These are phyloP conservation scores for Oryza meyeriana DNA, from an alignment of 176 grass and related monocot species.

Conservation along the genomic window DNA sequence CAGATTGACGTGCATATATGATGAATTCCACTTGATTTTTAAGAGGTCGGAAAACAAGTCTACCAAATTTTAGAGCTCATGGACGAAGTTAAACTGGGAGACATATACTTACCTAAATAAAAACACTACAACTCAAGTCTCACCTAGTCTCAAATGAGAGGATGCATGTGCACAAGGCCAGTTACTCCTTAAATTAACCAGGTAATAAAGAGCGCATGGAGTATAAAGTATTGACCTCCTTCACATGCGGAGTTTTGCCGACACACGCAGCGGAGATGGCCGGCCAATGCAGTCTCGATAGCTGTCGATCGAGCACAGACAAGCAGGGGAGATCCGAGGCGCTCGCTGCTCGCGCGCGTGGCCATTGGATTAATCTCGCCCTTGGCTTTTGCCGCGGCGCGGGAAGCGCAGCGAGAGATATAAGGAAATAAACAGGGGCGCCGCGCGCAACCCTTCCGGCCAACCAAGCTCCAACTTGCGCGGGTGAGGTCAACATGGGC, in stretches of 20 bases:
- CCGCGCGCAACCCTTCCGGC: slow-evolving; percentile 26
- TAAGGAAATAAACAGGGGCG: background rate
- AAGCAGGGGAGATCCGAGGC: slow-evolving; percentile 42
- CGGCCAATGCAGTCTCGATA: background rate
- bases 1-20: too few species aligned
- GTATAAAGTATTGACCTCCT: background rate
- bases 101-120: too few species aligned
- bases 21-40: too few species aligned
- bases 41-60: too few species aligned
- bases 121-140: too few species aligned
- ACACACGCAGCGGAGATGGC: slow-evolving; percentile 16
- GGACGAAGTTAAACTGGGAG: too few species aligned
- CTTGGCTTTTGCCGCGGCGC: slow-evolving; percentile 24
- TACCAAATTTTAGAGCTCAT: too few species aligned
- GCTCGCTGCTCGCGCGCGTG: background rate
- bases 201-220: background rate
- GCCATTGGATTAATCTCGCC: slow-evolving; percentile 5
- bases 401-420: background rate
- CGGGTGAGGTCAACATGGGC: slow-evolving; percentile 26
- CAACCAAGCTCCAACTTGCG: slow-evolving; percentile 1
- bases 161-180: background rate
- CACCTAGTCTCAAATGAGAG: too few species aligned
- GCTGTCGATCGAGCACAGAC: slow-evolving; percentile 5
- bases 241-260: slow-evolving; percentile 26
- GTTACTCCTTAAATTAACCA: background rate